phyloP scores from a whole-genome alignment of 1,139 yeast genomes.

The Magnusiomyces paraingens region DNA sequence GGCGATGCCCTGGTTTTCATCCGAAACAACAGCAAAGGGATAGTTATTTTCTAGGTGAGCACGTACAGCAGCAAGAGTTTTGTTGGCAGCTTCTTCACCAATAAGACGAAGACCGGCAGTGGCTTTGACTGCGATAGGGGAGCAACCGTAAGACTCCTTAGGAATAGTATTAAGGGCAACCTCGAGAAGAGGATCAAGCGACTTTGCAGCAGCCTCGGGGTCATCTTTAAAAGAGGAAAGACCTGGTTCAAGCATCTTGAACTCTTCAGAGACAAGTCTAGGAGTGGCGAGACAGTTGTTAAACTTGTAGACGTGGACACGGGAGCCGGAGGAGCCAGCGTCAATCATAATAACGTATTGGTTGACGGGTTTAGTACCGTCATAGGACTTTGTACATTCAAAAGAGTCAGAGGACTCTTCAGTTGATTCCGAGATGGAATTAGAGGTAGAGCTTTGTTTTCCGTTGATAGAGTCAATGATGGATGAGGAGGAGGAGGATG shows the following conservation, averaged over 20 bases:
- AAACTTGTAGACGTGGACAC: slow-evolving; percentile 83
- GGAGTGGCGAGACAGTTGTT: slow-evolving; percentile 76
- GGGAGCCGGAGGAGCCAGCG: slow-evolving; percentile 94
- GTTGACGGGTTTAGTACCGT: slow-evolving; percentile 34
- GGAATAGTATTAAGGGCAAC: slow-evolving; percentile 72
- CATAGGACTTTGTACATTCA: slow-evolving; percentile 31
- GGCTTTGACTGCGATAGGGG: slow-evolving; percentile 91
- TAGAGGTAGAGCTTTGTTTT: no score
- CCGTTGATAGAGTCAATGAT: no score
- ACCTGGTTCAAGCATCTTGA: slow-evolving; percentile 83
- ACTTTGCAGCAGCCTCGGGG: slow-evolving; percentile 69
- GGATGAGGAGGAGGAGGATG: background rate
- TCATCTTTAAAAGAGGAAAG: slow-evolving; percentile 78
- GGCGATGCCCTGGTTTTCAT: slow-evolving; percentile 65
- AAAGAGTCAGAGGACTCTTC: slow-evolving; percentile 14
- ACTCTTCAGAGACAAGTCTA: slow-evolving; percentile 58
- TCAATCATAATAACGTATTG: slow-evolving; percentile 80
- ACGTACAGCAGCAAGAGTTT: slow-evolving; percentile 65
- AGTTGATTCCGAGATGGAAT: no score
- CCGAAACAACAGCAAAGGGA: slow-evolving; percentile 71
- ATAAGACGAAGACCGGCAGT: slow-evolving; percentile 86
- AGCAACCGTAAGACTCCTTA: slow-evolving; percentile 54
- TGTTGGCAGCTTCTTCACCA: slow-evolving; percentile 62
- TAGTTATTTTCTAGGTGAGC: slow-evolving; percentile 59
- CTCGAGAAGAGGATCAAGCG: slow-evolving; percentile 70